Evolutionary conservation across 345 rosid genomes (phyloP).

Genomic region (Eucalyptus camaldulensis): DNA sequence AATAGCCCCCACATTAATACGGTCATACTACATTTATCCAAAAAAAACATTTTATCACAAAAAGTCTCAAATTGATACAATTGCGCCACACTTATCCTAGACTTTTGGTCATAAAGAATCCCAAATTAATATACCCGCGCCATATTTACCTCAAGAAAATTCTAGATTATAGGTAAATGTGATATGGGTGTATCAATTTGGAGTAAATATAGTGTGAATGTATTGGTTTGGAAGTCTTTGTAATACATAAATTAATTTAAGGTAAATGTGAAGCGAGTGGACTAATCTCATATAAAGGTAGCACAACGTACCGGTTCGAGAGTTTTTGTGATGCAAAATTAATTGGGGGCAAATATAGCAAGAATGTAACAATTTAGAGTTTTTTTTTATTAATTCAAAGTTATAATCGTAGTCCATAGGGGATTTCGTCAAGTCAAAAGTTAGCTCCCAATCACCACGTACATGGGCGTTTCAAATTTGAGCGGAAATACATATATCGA

Average conservation of each 20-base stretch:
- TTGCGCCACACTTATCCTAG: rapidly evolving
- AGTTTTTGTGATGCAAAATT: rapidly evolving
- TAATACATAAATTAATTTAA: no score
- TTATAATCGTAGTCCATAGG: rapidly evolving
- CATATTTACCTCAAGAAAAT: background rate
- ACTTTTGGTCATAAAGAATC: rapidly evolving
- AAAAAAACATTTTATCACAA: no score
- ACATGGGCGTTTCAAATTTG: background rate
- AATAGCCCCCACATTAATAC: background rate
- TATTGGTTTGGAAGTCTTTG: rapidly evolving
- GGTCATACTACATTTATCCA: background rate
- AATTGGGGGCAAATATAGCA: rapidly evolving
- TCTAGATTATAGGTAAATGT: background rate
- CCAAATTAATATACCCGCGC: rapidly evolving
- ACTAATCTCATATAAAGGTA: no score
- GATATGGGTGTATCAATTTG: rapidly evolving
- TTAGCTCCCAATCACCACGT: background rate
- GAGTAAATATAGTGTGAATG: background rate
- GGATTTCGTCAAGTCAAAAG: background rate
- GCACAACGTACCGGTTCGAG: rapidly evolving
- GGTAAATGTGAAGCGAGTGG: no score
- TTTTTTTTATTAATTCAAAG: no score
- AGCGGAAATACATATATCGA: rapidly evolving
- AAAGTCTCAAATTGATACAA: no score
- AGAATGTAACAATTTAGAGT: rapidly evolving